Evolutionary conservation across 1,139 yeast species (phyloP).

Genomic region (Taphrina betulina): DNA sequence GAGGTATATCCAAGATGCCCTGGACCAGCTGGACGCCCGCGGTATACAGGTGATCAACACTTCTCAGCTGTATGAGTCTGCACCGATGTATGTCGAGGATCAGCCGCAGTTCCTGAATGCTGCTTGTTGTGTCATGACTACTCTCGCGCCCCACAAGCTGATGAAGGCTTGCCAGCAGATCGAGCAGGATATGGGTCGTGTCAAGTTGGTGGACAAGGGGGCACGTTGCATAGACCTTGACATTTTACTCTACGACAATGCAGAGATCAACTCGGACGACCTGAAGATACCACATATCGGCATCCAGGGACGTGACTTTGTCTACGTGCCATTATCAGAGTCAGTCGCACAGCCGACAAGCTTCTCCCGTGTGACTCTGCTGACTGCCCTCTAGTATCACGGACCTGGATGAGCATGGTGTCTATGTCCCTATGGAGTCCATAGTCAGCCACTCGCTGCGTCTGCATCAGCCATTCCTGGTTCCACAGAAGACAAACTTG

Average conservation of each 20-base stretch:
- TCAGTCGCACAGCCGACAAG: not conserved
- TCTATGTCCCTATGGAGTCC: constrained; percentile 3
- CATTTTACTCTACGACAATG: constrained; percentile 68
- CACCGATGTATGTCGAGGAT: constrained; percentile 85
- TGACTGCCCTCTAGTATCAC: not conserved
- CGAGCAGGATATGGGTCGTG: constrained; percentile 69
- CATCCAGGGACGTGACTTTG: constrained; percentile 88
- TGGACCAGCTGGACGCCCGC: constrained; percentile 50
- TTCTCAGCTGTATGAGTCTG: constrained; percentile 79
- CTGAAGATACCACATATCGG: constrained; percentile 80
- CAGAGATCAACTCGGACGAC: constrained; percentile 48
- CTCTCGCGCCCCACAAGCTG: constrained; percentile 61
- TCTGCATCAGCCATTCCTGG: constrained; percentile 18
- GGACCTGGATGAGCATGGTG: constrained; percentile 14
- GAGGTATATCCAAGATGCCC: constrained; percentile 59
- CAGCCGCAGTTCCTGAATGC: constrained; percentile 83
- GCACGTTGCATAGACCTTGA: constrained; percentile 90
- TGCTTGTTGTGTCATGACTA: constrained; percentile 51
- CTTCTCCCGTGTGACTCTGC: not conserved
- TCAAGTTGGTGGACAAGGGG: constrained; percentile 79
- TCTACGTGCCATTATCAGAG: constrained; percentile 83
- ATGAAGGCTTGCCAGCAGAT: constrained; percentile 64
- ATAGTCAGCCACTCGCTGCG: not conserved
- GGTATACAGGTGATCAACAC: constrained; percentile 57
- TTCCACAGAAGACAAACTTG: constrained; percentile 46